phyloP scores from a whole-genome alignment of 2,329 filamentous ascomycete genomes.

The Chrysosphaeria jannelii region DNA sequence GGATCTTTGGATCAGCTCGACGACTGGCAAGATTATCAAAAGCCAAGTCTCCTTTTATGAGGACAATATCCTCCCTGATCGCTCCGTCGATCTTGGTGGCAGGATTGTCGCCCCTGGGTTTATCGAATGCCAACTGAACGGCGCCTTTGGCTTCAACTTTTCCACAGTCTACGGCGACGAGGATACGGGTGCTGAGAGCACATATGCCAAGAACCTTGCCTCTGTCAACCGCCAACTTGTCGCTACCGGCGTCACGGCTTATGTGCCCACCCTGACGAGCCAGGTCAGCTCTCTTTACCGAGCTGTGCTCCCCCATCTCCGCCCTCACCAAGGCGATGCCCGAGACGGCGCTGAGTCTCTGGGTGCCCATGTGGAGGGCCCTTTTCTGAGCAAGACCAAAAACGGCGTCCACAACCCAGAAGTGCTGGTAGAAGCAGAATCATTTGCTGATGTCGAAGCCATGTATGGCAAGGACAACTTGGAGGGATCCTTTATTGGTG shows the following conservation, averaged over 20 bases:
- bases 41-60: slow-evolving; percentile 39
- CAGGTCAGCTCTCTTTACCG: slow-evolving; percentile 59
- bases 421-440: slow-evolving; percentile 34
- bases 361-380: slow-evolving; percentile 73
- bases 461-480: slow-evolving; percentile 52
- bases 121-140: slow-evolving; percentile 80
- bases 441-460: slow-evolving; percentile 30
- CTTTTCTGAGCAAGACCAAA: slow-evolving; percentile 55
- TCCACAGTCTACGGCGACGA: slow-evolving; percentile 38
- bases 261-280: slow-evolving; percentile 61
- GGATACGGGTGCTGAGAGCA: slow-evolving; percentile 7
- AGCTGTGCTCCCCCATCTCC: slow-evolving; percentile 46
- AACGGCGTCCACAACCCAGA: slow-evolving; percentile 62
- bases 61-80: slow-evolving; percentile 35
- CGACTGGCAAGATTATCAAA: slow-evolving; percentile 52
- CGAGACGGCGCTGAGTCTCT: slow-evolving; percentile 50
- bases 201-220: slow-evolving; percentile 43
- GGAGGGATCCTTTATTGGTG: slow-evolving; percentile 4
- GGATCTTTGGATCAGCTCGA: slow-evolving; percentile 70
- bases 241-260: slow-evolving; percentile 61
- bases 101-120: slow-evolving; percentile 64
- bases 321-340: slow-evolving; percentile 31
- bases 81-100: slow-evolving; percentile 49
- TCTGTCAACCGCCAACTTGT: slow-evolving; percentile 42
- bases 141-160: slow-evolving; percentile 80